Base-by-base conservation (phyloP, 1,139 yeast species). In the Lodderomyces beijingensis region DNA sequence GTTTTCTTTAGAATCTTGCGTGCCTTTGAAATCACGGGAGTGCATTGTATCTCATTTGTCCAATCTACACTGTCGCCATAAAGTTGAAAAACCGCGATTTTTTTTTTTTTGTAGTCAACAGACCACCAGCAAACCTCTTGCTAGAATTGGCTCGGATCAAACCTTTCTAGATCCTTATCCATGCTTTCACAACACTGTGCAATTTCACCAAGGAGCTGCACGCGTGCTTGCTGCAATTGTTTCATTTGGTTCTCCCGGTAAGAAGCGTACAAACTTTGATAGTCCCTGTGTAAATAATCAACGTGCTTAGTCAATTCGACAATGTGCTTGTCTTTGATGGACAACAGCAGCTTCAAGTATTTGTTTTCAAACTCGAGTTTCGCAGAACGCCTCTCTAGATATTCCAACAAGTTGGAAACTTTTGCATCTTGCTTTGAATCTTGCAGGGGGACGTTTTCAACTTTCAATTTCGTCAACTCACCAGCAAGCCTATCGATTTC, bases 321-420 rank as follows among this genome's bases (percentile, higher is more conserved):
- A 13, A 50, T 45, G 36, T 55, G 57, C 4, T 47, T 43, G 18
- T 47, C 46, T 30, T 48, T 51, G n/a, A 44, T 40, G 9, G 42
- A 40, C 8, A 43, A 38, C 23, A 48, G 43, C 10, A 40, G 37
- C 34, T 43, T 50, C 34, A 66, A 45, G 37, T 50, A 65, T 34
- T 50, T 53, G 37, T 62, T 64, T 37, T 66, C 69, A 43, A 66
- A 66, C 30, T 51, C 50, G 20, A 53, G 43, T 34, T 50, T 52
- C 20, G 42, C 40, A 4, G 59, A 40, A 32, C 65, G 65, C 12
- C 46, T 51, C 24, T 65, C 70, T 17, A 65, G 47, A 33, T 46
- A 65, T 10, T 48, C 44, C 21, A 65, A 49, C 40, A 64, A 47
- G 23, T 55, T 57, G 9, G 46, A 37, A 21, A 60, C 50, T 27